A percentile compares a stretch with the other conserved stretches of the same genome.
Evolutionary conservation across 129 eudicot species (phyloP).

Genomic region (Kitagawia praeruptora): DNA sequence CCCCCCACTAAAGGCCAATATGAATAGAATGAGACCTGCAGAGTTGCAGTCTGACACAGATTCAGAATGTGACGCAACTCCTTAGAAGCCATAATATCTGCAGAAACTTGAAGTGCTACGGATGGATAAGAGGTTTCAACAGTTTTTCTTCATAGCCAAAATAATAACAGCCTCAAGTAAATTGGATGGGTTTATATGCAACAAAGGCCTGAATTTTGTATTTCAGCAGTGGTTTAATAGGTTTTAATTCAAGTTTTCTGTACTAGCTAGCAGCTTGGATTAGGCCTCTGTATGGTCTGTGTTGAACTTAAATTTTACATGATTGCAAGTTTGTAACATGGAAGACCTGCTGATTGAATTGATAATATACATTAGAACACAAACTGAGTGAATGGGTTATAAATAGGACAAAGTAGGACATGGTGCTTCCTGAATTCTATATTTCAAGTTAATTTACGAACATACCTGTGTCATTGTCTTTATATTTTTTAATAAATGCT

Average conservation of each 20-base stretch:
- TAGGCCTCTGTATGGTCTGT: not conserved
- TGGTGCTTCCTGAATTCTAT: no score
- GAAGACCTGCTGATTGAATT: not conserved
- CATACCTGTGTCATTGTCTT: no score
- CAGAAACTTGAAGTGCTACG: not conserved
- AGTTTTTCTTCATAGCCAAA: not conserved
- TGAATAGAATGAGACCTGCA: conserved; percentile 46
- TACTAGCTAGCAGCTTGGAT: not conserved
- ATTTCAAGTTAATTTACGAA: no score
- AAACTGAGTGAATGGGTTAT: no score
- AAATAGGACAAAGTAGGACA: no score
- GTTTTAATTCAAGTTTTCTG: not conserved
- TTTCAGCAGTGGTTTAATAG: not conserved
- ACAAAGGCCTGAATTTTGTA: not conserved
- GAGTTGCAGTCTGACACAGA: conserved; percentile 31
- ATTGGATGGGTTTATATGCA: not conserved
- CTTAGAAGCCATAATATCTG: conserved; percentile 16
- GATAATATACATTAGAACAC: not conserved
- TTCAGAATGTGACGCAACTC: conserved; percentile 46
- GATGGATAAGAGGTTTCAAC: not conserved
- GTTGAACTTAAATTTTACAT: not conserved
- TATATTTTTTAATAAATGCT: no score
- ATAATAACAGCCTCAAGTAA: not conserved
- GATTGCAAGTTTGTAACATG: not conserved
- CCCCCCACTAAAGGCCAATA: conserved; percentile 75